phyloP scores from a whole-genome alignment of 2,329 filamentous ascomycete genomes.

The Cladophialophora bantiana region DNA sequence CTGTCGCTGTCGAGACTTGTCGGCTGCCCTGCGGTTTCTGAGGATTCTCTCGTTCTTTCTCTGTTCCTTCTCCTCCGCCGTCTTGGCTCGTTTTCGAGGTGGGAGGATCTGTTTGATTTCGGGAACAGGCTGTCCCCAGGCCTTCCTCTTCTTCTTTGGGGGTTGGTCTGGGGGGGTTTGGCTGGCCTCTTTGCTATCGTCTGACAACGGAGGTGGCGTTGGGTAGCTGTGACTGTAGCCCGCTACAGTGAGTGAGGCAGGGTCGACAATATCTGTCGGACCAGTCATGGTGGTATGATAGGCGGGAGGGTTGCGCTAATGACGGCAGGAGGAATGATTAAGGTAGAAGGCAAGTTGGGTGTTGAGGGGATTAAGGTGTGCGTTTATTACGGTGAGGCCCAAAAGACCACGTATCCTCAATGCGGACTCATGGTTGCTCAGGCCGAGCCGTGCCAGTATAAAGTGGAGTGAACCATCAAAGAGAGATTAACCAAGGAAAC shows the following conservation, averaged over 20 bases:
- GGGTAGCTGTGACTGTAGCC: conserved; percentile 34
- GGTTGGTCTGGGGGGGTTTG: conserved; percentile 30
- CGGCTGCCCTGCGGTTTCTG: conserved; percentile 91
- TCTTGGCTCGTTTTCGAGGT: conserved; percentile 88
- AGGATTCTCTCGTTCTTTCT: conserved; percentile 96
- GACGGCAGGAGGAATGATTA: conserved; percentile 9
- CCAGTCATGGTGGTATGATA: conserved; percentile 28
- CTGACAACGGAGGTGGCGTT: conserved; percentile 34
- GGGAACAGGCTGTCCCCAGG: conserved; percentile 96
- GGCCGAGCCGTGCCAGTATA: conserved; percentile 23
- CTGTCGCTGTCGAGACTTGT: conserved; percentile 95
- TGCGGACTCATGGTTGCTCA: conserved; percentile 34
- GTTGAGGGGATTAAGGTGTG: conserved; percentile 22
- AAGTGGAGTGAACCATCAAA: conserved; percentile 31
- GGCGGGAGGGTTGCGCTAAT: conserved; percentile 10
- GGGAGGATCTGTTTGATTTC: conserved; percentile 75
- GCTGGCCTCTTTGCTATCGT: conserved; percentile 29
- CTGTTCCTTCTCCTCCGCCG: conserved; percentile 98
- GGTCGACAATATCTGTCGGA: conserved; percentile 30
- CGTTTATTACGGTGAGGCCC: conserved; percentile 23
- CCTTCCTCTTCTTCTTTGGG: conserved; percentile 85
- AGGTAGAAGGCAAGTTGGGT: conserved; percentile 20
- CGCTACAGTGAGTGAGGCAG: conserved; percentile 28
- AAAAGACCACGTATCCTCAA: conserved; percentile 40
- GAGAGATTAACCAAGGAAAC: conserved; percentile 10